These are phyloP conservation scores for Inonotus hispidus DNA, from an alignment of 1,284 basidiomycete genomes.

Conservation along the genomic window DNA sequence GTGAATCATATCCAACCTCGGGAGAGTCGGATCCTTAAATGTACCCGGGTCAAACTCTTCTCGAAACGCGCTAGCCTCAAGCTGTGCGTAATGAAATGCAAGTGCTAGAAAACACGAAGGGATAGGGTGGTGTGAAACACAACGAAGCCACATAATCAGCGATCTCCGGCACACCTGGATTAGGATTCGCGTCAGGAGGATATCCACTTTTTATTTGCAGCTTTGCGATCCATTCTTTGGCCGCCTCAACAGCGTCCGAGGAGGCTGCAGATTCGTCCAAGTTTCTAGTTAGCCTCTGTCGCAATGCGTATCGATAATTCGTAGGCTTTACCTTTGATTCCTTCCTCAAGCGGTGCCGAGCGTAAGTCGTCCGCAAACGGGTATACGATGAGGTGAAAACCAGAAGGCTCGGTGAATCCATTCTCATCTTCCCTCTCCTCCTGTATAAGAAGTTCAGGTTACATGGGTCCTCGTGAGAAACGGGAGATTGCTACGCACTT, in stretches of 20 bases:
- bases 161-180: conserved; percentile 59
- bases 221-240: conserved; percentile 74
- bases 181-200: conserved; percentile 86
- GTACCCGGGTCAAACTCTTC: conserved; percentile 74
- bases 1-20: conserved; percentile 75
- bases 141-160: not conserved
- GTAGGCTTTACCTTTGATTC: conserved; percentile 44
- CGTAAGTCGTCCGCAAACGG: conserved; percentile 96
- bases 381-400: conserved; percentile 87
- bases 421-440: conserved; percentile 69
- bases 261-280: conserved; percentile 42
- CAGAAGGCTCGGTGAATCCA: conserved; percentile 80
- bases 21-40: conserved; percentile 77
- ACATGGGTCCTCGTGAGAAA: not conserved
- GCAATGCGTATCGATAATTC: not conserved
- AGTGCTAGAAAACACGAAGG: conserved; percentile 42
- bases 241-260: conserved; percentile 62
- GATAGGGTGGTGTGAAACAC: not conserved
- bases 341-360: conserved; percentile 56
- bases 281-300: not conserved
- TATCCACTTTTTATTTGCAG: conserved; percentile 79
- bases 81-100: conserved; percentile 82
- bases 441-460: conserved; percentile 32
- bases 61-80: conserved; percentile 88
- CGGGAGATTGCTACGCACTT: conserved; percentile 43